Conservation (phyloP, 1,284 basidiomycete species). For the Cronartium quercuum region DNA sequence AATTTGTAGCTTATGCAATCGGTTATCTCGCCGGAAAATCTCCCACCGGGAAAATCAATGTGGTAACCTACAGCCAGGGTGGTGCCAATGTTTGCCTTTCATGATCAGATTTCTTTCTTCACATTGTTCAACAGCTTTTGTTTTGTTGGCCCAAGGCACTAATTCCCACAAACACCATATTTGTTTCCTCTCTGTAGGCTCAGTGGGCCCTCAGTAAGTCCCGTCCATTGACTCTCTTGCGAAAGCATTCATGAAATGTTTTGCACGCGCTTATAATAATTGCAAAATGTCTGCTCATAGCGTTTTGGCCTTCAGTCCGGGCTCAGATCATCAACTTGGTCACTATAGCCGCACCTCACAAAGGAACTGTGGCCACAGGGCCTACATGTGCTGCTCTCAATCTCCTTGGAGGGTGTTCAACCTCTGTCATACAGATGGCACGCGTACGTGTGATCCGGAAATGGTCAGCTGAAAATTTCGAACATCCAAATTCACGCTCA, state of each 20-base stretch:
- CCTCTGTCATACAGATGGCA: background rate
- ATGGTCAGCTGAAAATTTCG: too few species aligned
- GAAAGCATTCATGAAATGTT: background rate
- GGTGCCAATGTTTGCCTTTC: constrained; percentile 26
- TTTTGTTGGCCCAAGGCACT: background rate
- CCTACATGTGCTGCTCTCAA: constrained; percentile 38
- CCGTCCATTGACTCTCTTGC: too few species aligned
- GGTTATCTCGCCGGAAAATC: constrained; percentile 19
- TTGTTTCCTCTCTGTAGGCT: background rate
- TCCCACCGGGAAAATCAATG: constrained; percentile 17
- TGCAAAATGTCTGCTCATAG: constrained; percentile 10
- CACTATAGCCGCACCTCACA: background rate
- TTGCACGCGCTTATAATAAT: constrained; percentile 16
- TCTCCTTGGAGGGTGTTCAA: constrained; percentile 5
- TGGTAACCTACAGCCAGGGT: constrained; percentile 43
- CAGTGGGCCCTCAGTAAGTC: constrained; percentile 23
- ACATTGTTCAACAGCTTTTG: background rate
- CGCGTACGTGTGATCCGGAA: background rate
- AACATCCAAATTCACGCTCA: too few species aligned
- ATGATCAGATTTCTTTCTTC: background rate
- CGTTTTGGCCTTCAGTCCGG: constrained; percentile 40
- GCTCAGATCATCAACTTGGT: background rate
- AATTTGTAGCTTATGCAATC: constrained; percentile 44
- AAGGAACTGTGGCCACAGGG: constrained; percentile 24
- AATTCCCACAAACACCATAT: background rate